phyloP scores from a whole-genome alignment of 257 asterid species.

The Solanum appendiculatum region DNA sequence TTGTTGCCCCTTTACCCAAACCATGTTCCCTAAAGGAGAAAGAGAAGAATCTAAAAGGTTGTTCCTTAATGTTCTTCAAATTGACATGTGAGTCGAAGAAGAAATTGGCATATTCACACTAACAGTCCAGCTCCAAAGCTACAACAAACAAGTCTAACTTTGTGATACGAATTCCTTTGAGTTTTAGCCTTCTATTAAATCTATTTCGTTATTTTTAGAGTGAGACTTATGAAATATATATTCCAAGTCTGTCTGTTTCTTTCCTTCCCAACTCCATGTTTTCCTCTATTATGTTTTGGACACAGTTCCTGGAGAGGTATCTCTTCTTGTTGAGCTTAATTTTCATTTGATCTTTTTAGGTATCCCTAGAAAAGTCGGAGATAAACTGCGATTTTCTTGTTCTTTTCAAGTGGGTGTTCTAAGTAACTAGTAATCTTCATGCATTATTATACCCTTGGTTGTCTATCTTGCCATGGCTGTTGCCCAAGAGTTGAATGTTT shows the following conservation, averaged over 20 bases:
- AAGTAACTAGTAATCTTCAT: not conserved
- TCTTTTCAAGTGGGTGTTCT: not conserved
- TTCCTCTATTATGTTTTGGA: not conserved
- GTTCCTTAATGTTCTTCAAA: not conserved
- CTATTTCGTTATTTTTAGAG: not conserved
- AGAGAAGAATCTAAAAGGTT: not conserved
- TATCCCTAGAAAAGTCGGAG: not conserved
- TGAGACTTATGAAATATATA: not conserved
- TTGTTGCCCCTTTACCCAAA: not conserved
- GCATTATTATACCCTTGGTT: not conserved
- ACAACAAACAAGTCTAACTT: not conserved
- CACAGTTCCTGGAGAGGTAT: not conserved
- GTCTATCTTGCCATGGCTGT: not conserved
- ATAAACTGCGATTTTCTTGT: not conserved
- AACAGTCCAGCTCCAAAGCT: not conserved
- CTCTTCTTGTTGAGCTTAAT: not conserved
- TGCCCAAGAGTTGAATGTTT: not conserved
- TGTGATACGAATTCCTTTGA: not conserved
- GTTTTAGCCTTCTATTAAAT: not conserved
- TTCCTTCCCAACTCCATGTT: not conserved
- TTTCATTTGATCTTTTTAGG: not conserved
- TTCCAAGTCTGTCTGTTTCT: not conserved
- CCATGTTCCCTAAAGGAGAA: not conserved
- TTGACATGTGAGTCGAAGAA: not conserved
- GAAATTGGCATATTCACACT: not conserved